Evolutionary conservation across 2,329 filamentous ascomycete genomes (phyloP).

Genomic region (Aspergillus fischeri): DNA sequence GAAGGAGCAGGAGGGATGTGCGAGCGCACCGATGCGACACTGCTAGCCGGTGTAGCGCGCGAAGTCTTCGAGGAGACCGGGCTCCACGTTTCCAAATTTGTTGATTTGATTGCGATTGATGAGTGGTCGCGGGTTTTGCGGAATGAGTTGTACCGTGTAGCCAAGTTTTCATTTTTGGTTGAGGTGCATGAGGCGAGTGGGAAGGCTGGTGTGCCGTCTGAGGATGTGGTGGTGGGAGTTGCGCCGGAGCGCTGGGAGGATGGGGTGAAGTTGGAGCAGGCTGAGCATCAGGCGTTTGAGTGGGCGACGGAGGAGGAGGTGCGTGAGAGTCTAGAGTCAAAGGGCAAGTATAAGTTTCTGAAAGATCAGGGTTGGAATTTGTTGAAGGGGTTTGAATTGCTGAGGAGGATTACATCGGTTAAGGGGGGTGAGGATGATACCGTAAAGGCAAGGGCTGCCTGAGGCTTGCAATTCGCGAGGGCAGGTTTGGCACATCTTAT

Average conservation of each 20-base stretch:
- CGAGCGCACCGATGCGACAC: constrained; percentile 43
- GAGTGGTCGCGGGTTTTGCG: constrained; percentile 27
- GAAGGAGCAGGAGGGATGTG: constrained; percentile 51
- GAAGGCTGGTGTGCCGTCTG: background rate
- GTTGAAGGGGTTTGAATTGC: constrained; percentile 19
- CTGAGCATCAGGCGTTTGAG: constrained; percentile 33
- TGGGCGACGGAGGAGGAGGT: constrained; percentile 39
- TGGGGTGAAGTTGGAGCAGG: constrained; percentile 26
- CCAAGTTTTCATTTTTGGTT: constrained; percentile 38
- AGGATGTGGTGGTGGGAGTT: background rate
- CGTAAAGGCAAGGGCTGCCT: background rate
- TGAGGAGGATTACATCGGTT: background rate
- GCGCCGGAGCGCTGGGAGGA: constrained; percentile 14
- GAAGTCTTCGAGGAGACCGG: constrained; percentile 53
- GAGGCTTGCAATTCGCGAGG: background rate
- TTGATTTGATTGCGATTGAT: constrained; percentile 37
- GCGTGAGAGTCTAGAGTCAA: constrained; percentile 7
- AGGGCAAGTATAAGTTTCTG: constrained; percentile 18
- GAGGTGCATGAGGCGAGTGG: constrained; percentile 25
- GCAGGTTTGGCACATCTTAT: background rate
- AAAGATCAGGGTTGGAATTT: constrained; percentile 22
- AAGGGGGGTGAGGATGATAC: background rate
- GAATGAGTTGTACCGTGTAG: constrained; percentile 19
- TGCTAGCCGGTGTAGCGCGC: constrained; percentile 47
- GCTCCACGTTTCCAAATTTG: constrained; percentile 41